Evolutionary conservation across 2,329 filamentous ascomycete species (phyloP).

Genomic region (Neonectria punicea): DNA sequence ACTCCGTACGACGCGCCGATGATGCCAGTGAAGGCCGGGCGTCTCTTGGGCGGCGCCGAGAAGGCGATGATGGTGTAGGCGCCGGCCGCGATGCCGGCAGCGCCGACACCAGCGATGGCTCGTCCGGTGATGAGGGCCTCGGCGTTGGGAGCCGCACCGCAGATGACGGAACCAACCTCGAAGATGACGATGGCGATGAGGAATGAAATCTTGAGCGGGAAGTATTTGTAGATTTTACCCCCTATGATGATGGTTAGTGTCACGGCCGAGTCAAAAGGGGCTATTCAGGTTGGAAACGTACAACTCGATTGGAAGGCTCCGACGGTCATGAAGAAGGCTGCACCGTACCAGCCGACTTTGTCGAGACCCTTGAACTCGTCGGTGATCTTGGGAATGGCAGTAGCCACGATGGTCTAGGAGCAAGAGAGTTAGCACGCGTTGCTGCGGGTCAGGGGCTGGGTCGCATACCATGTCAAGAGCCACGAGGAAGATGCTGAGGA

Average conservation of each 20-base stretch:
- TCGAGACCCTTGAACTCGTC: constrained; percentile 62
- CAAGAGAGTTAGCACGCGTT: constrained; percentile 8
- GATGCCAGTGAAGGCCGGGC: constrained; percentile 52
- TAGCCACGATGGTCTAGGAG: constrained; percentile 63
- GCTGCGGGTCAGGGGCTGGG: constrained; percentile 2
- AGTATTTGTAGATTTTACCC: constrained; percentile 63
- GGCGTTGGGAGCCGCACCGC: constrained; percentile 57
- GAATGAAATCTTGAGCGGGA: constrained; percentile 62
- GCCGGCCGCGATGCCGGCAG: constrained; percentile 61
- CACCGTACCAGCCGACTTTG: constrained; percentile 69
- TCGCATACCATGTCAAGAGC: constrained; percentile 57
- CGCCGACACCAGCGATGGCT: constrained; percentile 59
- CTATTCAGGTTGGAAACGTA: constrained; percentile 35
- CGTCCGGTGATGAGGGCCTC: constrained; percentile 62
- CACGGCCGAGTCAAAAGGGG: constrained; percentile 3
- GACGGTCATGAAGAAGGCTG: constrained; percentile 63
- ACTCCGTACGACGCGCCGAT: constrained; percentile 51
- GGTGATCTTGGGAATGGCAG: constrained; percentile 67
- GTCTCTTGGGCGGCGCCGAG: constrained; percentile 48
- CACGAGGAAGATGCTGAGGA: constrained; percentile 61
- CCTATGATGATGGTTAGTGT: constrained; percentile 45
- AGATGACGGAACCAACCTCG: constrained; percentile 64
- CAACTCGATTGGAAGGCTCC: constrained; percentile 57
- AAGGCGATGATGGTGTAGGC: constrained; percentile 63
- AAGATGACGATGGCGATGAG: constrained; percentile 61